Percentiles rank a stretch among this genome's conserved stretches.
Evolutionary conservation across 1,139 yeast genomes (phyloP).

Genomic region (Saccharomyces hybrid): DNA sequence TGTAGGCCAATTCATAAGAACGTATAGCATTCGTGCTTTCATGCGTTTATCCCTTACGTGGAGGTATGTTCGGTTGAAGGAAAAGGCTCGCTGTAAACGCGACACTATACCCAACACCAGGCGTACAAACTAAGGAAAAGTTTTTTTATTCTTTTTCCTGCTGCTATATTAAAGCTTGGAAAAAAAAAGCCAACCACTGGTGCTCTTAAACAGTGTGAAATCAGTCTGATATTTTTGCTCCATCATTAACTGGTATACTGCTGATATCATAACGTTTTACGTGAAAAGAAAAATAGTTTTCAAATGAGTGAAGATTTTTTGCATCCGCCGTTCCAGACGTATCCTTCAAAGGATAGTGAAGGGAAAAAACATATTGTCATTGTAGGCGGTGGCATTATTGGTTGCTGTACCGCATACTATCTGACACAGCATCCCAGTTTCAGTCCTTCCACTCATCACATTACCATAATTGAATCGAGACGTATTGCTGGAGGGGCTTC

Average conservation of each 20-base stretch:
- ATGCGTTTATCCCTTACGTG: neutral
- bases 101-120: neutral
- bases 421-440: conserved; percentile 76
- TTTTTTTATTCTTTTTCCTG: neutral
- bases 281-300: neutral
- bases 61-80: neutral
- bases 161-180: neutral
- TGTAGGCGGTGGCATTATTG: conserved; percentile 93
- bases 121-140: neutral
- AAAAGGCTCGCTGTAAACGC: neutral
- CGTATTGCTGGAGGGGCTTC: conserved; percentile 97
- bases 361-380: conserved; percentile 65
- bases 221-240: neutral
- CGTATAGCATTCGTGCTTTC: neutral
- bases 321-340: conserved; percentile 15
- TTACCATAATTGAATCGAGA: conserved; percentile 83
- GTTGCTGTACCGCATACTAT: conserved; percentile 90
- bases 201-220: neutral
- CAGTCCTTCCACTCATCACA: conserved; percentile 63
- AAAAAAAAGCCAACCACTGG: neutral
- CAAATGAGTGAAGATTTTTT: neutral
- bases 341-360: conserved; percentile 50
- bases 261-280: neutral
- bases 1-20: neutral
- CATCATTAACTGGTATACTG: neutral